Evolutionary conservation across 805 yeast genomes (phyloP), one percentile per base, ranked within the genome.

Genomic region (Torulaspora gathmanii): DNA sequence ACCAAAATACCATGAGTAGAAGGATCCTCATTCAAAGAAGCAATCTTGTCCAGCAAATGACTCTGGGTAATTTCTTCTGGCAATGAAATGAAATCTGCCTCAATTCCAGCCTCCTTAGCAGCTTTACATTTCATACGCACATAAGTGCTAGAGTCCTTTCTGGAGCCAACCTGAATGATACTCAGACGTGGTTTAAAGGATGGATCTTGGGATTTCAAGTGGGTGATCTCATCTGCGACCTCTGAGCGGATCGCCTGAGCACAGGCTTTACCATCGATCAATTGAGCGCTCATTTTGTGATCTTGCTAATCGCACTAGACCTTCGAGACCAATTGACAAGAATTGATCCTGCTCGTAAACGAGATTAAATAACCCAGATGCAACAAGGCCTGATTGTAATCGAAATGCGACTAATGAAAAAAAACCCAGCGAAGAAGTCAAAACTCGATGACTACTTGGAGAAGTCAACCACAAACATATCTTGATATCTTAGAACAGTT

Each of bases 81-180:
- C 49, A 87, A 76, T 52, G 80, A 82, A 54, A 82, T 63, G 47
- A 86, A 70, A 19, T 73, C 74, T 47, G 93, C 87, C 29, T 69
- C 70, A 46, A 93, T 83, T 47, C 83, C 82, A 25, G 95, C 90
- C 51, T 86, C 90, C 38, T 77, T 71, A 27, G 96, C 95, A 11
- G 96, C 95, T 70, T 86, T 89, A 54, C 86, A 73, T 69, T 91
- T 91, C 83, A 90, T 86, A 51, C 83, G 79, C 44, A 91, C 97
- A 68, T 91, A 91, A 9, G 96, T 86, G 11, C 86, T 77, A 2
- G 96, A 86, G 63, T 91, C 99, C 25, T 91, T 91, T 51, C 97
- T 76, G 41, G 72, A 74, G 34, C 98, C 97, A 27, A 91, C 95
- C 69, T 91, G 98, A 49, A 91, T 73, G 55, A 91, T 89, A 31